Percentiles rank a stretch among this genome's conserved stretches.
phyloP scores from a whole-genome alignment of 768 basidiomycete species.

The Mycena pura region DNA sequence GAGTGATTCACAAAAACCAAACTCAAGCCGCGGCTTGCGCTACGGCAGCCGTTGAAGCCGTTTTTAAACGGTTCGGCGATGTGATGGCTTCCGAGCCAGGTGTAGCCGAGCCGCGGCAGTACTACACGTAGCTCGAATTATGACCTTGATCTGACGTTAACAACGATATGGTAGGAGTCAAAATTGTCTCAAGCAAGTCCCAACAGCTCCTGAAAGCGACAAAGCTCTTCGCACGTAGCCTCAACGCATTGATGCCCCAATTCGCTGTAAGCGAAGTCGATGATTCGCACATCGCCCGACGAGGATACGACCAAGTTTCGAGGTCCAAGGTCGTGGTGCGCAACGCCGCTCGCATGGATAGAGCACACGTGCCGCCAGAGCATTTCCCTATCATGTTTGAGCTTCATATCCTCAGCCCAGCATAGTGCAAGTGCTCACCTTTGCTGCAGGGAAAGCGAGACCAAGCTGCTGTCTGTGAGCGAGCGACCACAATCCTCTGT shows the following conservation, averaged over 20 bases:
- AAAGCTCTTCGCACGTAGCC: not conserved
- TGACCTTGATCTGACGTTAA: no score
- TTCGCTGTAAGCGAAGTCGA: not conserved
- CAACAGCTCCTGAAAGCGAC: not conserved
- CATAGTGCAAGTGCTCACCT: not conserved
- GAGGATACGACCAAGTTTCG: not conserved
- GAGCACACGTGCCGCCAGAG: not conserved
- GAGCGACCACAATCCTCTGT: not conserved
- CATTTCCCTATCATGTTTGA: not conserved
- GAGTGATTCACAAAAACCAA: no score
- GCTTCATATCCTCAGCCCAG: not conserved
- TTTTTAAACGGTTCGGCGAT: no score
- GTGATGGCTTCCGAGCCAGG: no score
- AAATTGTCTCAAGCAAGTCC: no score
- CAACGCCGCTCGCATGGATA: not conserved
- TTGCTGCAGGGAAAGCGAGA: not conserved
- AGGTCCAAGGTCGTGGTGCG: not conserved
- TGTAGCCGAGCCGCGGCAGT: no score
- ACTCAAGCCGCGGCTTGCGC: no score
- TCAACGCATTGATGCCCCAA: not conserved
- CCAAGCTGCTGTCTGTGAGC: not conserved
- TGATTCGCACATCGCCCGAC: not conserved
- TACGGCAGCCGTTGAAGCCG: no score
- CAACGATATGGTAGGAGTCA: no score
- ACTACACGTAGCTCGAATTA: no score